phyloP scores from a whole-genome alignment of 2,329 filamentous ascomycete genomes.

The Claviceps capensis region DNA sequence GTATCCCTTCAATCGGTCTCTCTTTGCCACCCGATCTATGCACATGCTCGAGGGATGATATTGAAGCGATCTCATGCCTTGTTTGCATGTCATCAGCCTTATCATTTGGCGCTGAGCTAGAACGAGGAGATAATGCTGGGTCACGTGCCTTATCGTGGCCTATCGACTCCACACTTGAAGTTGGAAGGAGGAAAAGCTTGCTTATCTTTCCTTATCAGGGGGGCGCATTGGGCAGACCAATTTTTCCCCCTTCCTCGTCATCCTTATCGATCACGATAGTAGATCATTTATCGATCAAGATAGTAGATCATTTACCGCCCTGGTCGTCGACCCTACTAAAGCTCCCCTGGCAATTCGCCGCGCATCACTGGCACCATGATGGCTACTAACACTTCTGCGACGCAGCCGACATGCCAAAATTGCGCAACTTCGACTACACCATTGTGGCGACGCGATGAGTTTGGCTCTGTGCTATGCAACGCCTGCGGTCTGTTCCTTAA shows the following conservation, averaged over 20 bases:
- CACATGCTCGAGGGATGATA: not conserved
- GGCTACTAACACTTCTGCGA: conserved; percentile 43
- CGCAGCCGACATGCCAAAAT: conserved; percentile 93
- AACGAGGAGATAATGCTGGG: conserved; percentile 7
- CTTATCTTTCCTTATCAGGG: conserved; percentile 24
- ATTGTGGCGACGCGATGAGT: conserved; percentile 93
- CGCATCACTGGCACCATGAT: conserved; percentile 27
- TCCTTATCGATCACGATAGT: conserved; percentile 26
- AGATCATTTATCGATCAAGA: conserved; percentile 19
- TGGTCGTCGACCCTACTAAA: conserved; percentile 14
- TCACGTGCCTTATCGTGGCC: conserved; percentile 19
- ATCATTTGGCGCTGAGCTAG: not conserved
- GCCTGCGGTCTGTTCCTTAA: conserved; percentile 96
- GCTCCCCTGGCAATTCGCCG: conserved; percentile 11
- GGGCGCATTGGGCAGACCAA: conserved; percentile 15
- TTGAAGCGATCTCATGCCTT: not conserved
- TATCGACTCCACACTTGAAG: no score
- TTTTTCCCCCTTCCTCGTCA: conserved; percentile 21
- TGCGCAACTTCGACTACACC: conserved; percentile 92
- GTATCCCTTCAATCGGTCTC: not conserved
- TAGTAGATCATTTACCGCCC: conserved; percentile 19
- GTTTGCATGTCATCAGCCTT: not conserved
- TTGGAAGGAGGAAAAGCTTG: conserved; percentile 5
- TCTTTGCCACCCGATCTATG: not conserved
- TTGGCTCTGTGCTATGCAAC: conserved; percentile 92